phyloP scores from a whole-genome alignment of 2,329 filamentous ascomycete species.

The Cladosporium phlei region DNA sequence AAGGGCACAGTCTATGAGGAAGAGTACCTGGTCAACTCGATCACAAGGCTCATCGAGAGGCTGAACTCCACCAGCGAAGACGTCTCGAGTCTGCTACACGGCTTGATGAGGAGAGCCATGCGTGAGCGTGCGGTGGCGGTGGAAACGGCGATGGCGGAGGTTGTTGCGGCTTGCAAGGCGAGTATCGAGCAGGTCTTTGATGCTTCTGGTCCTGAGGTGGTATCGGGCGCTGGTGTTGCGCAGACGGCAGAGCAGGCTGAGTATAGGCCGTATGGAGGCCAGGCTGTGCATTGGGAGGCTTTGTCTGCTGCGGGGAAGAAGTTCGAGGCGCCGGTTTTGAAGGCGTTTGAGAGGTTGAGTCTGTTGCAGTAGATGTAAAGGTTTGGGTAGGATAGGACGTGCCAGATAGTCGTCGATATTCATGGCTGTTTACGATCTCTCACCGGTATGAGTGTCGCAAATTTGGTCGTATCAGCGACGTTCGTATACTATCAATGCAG shows the following conservation, averaged over 20 bases:
- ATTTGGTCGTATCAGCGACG: no score
- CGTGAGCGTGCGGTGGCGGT: conserved; percentile 77
- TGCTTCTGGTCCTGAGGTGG: conserved; percentile 17
- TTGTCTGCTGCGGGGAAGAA: conserved; percentile 33
- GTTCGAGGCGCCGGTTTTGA: conserved; percentile 50
- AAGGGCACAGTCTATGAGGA: conserved; percentile 98
- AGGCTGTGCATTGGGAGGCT: conserved; percentile 44
- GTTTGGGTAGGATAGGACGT: background rate
- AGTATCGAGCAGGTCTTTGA: conserved; percentile 69
- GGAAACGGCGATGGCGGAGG: conserved; percentile 67
- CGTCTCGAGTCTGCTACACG: conserved; percentile 68
- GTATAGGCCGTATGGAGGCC: conserved; percentile 36
- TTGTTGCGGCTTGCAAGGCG: conserved; percentile 63
- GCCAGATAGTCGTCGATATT: background rate
- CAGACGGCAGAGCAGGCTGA: conserved; percentile 15
- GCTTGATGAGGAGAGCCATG: conserved; percentile 76
- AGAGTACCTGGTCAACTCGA: conserved; percentile 88
- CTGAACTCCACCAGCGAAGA: conserved; percentile 70
- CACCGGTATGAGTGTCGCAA: no score
- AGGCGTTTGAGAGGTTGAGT: conserved; percentile 42
- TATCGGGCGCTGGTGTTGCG: conserved; percentile 9
- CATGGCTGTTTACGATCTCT: no score
- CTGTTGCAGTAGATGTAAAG: conserved; percentile 32
- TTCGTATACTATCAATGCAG: no score
- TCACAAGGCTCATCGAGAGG: conserved; percentile 75